Conservation (phyloP, 352 stramenopile species). For the Phytophthora pinifolia region DNA sequence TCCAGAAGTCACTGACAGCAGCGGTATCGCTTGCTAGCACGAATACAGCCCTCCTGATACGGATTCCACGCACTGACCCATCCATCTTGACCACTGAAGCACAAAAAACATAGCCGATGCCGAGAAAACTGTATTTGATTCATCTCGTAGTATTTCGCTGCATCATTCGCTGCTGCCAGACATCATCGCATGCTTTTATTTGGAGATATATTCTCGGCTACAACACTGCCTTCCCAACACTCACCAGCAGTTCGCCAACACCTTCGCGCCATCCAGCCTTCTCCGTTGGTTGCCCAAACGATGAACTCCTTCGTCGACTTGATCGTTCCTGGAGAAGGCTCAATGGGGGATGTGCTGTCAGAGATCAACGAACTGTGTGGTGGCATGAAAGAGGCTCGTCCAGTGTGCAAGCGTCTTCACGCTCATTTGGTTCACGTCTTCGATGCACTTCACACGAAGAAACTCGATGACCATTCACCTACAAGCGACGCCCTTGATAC, state of each 20-base stretch:
- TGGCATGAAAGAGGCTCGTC: neutral
- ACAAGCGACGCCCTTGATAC: neutral
- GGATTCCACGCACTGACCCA: too few relatives aligned
- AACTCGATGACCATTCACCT: neutral
- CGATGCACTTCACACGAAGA: neutral
- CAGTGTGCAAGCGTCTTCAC: neutral
- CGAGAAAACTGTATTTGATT: too few relatives aligned
- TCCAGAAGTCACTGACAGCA: too few relatives aligned
- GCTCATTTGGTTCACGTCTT: neutral
- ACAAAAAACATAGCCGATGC: too few relatives aligned
- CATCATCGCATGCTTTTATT: conserved; percentile 1
- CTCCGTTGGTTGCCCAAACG: neutral
- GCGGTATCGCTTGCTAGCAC: too few relatives aligned
- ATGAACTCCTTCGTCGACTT: neutral
- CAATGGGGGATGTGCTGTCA: neutral
- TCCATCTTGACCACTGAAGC: too few relatives aligned
- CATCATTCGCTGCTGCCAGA: too few relatives aligned
- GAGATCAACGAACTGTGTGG: neutral
- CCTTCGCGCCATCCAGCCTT: too few relatives aligned
- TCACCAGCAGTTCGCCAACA: too few relatives aligned
- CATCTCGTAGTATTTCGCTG: too few relatives aligned
- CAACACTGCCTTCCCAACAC: too few relatives aligned
- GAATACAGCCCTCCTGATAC: too few relatives aligned
- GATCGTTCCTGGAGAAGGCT: neutral
- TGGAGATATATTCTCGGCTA: neutral